These are phyloP conservation scores for Xylariales sp. DNA, from an alignment of 2,329 filamentous ascomycete genomes.

Conservation along the genomic window DNA sequence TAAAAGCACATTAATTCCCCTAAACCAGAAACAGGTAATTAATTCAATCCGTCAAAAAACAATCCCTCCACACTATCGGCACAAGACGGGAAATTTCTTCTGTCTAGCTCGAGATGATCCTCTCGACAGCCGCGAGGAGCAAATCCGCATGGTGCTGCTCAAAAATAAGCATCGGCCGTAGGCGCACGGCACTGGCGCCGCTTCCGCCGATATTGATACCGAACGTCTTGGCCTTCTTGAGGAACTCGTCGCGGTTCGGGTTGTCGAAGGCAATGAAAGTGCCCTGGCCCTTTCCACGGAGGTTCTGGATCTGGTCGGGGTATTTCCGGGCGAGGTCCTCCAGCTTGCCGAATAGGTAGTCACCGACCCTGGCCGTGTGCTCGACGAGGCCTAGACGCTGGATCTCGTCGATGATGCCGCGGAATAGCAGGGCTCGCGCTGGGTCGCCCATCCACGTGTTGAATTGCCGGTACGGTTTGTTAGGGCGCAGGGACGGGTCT, in stretches of 20 bases:
- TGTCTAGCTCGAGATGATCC: constrained; percentile 66
- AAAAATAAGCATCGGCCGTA: constrained; percentile 92
- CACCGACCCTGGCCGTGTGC: constrained; percentile 80
- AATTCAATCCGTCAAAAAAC: neutral
- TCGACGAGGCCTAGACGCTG: constrained; percentile 80
- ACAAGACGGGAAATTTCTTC: neutral
- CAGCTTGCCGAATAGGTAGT: constrained; percentile 80
- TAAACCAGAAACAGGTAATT: neutral
- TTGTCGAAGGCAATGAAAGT: constrained; percentile 95
- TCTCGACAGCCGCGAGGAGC: constrained; percentile 81
- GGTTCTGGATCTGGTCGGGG: constrained; percentile 81
- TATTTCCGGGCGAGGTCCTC: constrained; percentile 75
- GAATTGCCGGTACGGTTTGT: constrained; percentile 95
- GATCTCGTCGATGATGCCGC: constrained; percentile 85
- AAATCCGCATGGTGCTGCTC: constrained; percentile 92
- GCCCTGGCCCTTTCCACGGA: constrained; percentile 87
- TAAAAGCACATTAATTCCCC: neutral
- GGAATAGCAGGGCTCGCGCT: constrained; percentile 84
- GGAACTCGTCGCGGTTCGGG: constrained; percentile 81
- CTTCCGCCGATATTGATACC: constrained; percentile 91
- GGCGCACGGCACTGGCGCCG: constrained; percentile 77
- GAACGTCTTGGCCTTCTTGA: constrained; percentile 80
- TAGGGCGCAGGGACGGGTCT: constrained; percentile 81
- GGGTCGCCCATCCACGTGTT: constrained; percentile 99
- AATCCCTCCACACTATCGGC: neutral